Evolutionary conservation across 805 yeast genomes (phyloP), one percentile per base, ranked within the genome.

Genomic region (Lachancea kluyveri): DNA sequence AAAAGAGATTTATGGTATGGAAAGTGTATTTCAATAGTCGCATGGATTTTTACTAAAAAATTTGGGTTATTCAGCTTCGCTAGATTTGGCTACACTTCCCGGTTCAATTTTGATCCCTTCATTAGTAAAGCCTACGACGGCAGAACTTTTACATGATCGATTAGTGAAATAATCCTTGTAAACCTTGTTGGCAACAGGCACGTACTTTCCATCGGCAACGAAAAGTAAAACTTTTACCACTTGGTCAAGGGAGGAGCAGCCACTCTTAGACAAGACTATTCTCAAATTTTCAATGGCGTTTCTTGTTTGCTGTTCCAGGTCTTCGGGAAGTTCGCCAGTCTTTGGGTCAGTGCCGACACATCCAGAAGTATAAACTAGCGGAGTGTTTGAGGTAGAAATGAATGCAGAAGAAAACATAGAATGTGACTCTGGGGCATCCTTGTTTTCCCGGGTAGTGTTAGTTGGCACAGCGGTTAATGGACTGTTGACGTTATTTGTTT

Each of bases 91-190:
- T 46, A 72, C 56, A 30, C 67, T 65, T 45, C 73, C 78, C 33
- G 72, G 46, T 46, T 74, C 79, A 28, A 74, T 69, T 42, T 68
- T 64, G 32, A 72, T 40, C n/a, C 56, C 45, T 8, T 67, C 60
- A 47, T 70, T 65, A 46, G 74, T 74, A 57, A 73, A 72, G 6
- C 57, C 65, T 21, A 67, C 76, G 32, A 69, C 59, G 20, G 72
- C 59, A 47, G 74, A 69, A 27, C 71, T 64, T 59, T 79, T 64
- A 7, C 74, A 74, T 9, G 79, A 79, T 40, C 60, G 59, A 28
- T 60, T 57, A 3, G 64, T 60, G 57, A 73, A 68, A 46, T 62
- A 57, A 41, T 66, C 60, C n/a, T 55, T 57, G 47, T 72, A 74
- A 24, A 72, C 59, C 26, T 57, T 46, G 53, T 72, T 73, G 42